Evolutionary conservation across 1,284 basidiomycete genomes (phyloP).

Genomic region (Rhodofomes roseus): DNA sequence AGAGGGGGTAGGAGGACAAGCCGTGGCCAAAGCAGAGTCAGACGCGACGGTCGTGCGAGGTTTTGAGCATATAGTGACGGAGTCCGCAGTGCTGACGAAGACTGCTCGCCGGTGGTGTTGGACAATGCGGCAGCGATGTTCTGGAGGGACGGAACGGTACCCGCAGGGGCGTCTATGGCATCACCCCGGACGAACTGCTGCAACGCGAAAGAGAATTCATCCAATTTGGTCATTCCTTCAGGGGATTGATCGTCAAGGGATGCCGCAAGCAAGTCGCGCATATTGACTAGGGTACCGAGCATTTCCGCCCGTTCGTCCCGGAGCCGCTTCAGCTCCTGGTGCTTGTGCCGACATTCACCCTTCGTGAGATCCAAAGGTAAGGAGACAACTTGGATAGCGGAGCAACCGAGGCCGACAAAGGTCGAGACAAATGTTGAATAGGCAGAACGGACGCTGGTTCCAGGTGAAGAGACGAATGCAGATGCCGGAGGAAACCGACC

Average conservation of each 20-base stretch:
- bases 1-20: slow-evolving; percentile 65
- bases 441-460: slow-evolving; percentile 16
- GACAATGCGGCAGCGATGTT: slow-evolving; percentile 20
- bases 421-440: slow-evolving; percentile 11
- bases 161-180: slow-evolving; percentile 1
- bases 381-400: slow-evolving; percentile 23
- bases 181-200: slow-evolving; percentile 14
- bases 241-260: slow-evolving; percentile 19
- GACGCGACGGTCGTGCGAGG: slow-evolving; percentile 54
- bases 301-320: slow-evolving; percentile 61
- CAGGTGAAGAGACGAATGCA: slow-evolving; percentile 10
- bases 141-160: slow-evolving; percentile 16
- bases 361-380: slow-evolving; percentile 53
- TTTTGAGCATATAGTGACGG: slow-evolving; percentile 30
- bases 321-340: slow-evolving; percentile 52
- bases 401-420: slow-evolving; percentile 13
- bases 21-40: slow-evolving; percentile 64
- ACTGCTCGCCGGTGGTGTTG: slow-evolving; percentile 25
- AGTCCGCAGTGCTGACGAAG: slow-evolving; percentile 19
- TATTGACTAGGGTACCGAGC: slow-evolving; percentile 53
- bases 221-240: slow-evolving; percentile 12
- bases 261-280: slow-evolving; percentile 42
- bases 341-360: slow-evolving; percentile 62
- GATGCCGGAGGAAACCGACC: slow-evolving; percentile 11
- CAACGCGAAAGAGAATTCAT: slow-evolving; percentile 13